These are phyloP conservation scores for Cladophialophora yegresii DNA, from an alignment of 2,329 filamentous ascomycete genomes.

Conservation along the genomic window DNA sequence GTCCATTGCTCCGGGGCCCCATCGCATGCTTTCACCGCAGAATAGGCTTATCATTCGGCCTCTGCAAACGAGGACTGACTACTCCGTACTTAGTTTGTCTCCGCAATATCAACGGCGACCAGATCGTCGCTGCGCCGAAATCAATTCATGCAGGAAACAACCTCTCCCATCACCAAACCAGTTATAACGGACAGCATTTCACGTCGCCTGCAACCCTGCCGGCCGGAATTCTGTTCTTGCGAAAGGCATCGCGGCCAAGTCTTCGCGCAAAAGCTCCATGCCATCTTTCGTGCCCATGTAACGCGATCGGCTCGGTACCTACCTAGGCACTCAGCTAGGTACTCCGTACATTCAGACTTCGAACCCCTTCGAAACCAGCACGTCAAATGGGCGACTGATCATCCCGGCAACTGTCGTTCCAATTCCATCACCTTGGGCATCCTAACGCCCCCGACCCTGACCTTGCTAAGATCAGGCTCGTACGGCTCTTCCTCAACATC, in stretches of 20 bases:
- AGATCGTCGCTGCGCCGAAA: not conserved
- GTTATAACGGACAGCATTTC: not conserved
- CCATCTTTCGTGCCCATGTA: not conserved
- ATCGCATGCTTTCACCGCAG: not conserved
- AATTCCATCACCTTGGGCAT: constrained; percentile 34
- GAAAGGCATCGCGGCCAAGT: not conserved
- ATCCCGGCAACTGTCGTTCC: constrained; percentile 28
- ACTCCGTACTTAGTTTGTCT: not conserved
- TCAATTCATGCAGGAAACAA: not conserved
- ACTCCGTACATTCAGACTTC: not conserved
- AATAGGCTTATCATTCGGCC: not conserved
- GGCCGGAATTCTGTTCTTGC: not conserved
- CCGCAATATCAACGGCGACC: not conserved
- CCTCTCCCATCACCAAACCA: not conserved
- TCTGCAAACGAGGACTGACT: not conserved
- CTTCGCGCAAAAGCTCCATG: not conserved
- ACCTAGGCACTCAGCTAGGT: too few relatives aligned
- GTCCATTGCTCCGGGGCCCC: not conserved
- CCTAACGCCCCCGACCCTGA: constrained; percentile 52
- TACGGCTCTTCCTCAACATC: constrained; percentile 54
- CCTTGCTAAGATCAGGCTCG: constrained; percentile 52
- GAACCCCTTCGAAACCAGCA: not conserved
- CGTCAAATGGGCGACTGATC: not conserved
- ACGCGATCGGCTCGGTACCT: not conserved
- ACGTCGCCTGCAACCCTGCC: not conserved